Evolutionary conservation across 164 flowering plant genomes (phyloP), one percentile per base, ranked within the genome.

Genomic region (Kingdonia uniflora): DNA sequence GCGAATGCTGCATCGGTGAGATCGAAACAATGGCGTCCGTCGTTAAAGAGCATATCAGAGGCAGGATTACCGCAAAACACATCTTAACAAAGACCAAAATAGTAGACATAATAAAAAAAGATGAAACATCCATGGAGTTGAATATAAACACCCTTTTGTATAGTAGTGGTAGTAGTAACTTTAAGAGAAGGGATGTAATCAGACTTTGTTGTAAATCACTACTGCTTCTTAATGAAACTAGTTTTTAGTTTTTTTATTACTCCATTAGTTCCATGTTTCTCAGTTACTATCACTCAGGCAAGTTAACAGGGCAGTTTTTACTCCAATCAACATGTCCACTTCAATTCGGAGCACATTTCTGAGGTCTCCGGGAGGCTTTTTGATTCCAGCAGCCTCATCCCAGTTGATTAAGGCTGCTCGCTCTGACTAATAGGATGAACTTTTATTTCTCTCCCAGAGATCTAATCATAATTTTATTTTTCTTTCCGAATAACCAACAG

Each of bases 1-100:
- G 16, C 73, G 44, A 65, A 57, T 49, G 41, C 74, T 3, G 60
- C 73, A 10, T 43, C 55, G 37, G 38, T 71, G 40, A 84, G 65
- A 71, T 57, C 82, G 61, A 78, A 73, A 64, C 59, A 65, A 41
- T 94, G 99, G 99, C 89, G 82, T 10, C 99, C 99, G 7, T 79
- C 92, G 5, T 59, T 94, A 43, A 68, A 75, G 19, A 86, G 96
- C 82, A 94, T 94, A 56, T 88, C 95, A 22, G 99, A 92, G 60
- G 77, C 85, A 48, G 73, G 49, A 51, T 29, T 45, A 26, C 14
- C 41, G 16, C 43, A 14, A 0, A 35, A 8, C 35, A 29, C 4
- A 41, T 49, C 46, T 19, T 51, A 44, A 29, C 49, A 33, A 41
- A 22, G 33, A 49, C 11, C 37, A 21, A 19, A 44, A 21, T 25